These are phyloP conservation scores for Calocera viscosa DNA, from an alignment of 768 basidiomycete species.

Conservation along the genomic window DNA sequence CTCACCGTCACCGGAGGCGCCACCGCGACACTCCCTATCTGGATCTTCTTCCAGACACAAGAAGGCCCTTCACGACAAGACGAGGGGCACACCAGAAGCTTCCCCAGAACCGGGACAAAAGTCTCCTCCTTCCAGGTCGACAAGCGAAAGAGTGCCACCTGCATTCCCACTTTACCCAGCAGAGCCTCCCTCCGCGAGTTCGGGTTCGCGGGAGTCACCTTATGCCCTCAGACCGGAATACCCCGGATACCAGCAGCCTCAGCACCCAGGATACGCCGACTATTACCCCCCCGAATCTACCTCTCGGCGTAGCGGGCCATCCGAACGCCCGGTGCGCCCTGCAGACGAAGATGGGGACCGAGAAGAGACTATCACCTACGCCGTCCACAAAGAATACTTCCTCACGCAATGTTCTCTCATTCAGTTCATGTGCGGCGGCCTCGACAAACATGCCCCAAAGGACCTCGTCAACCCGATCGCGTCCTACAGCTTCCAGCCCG, in stretches of 20 bases:
- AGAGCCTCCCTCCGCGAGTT: background rate
- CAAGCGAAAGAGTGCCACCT: background rate
- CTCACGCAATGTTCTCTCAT: background rate
- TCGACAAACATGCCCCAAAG: background rate
- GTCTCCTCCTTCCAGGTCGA: background rate
- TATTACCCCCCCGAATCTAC: background rate
- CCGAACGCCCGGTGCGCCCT: background rate
- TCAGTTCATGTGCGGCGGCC: background rate
- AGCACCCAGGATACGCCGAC: background rate
- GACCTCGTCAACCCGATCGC: background rate
- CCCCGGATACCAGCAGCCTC: background rate
- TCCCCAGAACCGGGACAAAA: background rate
- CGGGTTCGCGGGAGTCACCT: background rate
- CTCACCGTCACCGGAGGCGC: background rate
- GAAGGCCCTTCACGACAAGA: background rate
- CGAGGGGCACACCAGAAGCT: background rate
- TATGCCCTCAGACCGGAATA: slow-evolving; percentile 1
- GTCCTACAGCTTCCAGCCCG: background rate
- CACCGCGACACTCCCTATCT: background rate
- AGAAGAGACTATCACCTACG: background rate
- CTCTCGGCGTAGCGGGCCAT: background rate
- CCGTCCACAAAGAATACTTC: slow-evolving; percentile 2
- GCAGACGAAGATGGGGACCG: background rate
- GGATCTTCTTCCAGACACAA: background rate
- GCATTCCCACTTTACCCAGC: background rate